Percentiles rank a stretch among this genome's conserved stretches.
phyloP scores from a whole-genome alignment of 2,329 filamentous ascomycete genomes.

The Dactylellina drechsleri region DNA sequence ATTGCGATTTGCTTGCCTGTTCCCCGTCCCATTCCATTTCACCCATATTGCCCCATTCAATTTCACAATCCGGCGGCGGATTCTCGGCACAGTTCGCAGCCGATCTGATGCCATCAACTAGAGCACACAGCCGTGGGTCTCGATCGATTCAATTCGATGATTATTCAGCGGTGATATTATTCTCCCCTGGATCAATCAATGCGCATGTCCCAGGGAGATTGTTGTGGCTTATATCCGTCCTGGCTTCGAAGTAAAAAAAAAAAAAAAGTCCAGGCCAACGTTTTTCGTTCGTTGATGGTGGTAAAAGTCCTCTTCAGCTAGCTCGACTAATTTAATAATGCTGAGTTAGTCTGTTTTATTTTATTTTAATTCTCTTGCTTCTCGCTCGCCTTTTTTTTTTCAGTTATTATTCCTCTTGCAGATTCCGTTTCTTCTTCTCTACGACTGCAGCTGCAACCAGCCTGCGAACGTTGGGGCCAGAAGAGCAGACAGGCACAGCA shows the following conservation, averaged over 20 bases:
- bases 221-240: constrained; percentile 55
- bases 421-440: neutral
- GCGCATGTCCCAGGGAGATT: constrained; percentile 37
- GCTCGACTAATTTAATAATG: constrained; percentile 21
- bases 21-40: constrained; percentile 46
- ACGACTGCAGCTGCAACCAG: constrained; percentile 2
- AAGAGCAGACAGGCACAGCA: constrained; percentile 24
- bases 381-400: constrained; percentile 4
- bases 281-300: constrained; percentile 5
- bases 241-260: constrained; percentile 19
- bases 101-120: constrained; percentile 24
- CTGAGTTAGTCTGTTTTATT: constrained; percentile 24
- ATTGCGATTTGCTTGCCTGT: constrained; percentile 20
- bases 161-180: constrained; percentile 3
- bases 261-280: constrained; percentile 16
- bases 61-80: constrained; percentile 47
- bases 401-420: too few species aligned
- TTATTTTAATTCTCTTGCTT: constrained; percentile 15
- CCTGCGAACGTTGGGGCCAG: constrained; percentile 20
- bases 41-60: constrained; percentile 53
- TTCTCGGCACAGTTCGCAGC: constrained; percentile 43
- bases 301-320: constrained; percentile 2
- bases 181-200: neutral
- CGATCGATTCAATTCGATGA: neutral
- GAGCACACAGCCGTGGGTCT: neutral